Base-by-base conservation (phyloP, 257 asterid genomes). In the Primulina huaijiensis region DNA sequence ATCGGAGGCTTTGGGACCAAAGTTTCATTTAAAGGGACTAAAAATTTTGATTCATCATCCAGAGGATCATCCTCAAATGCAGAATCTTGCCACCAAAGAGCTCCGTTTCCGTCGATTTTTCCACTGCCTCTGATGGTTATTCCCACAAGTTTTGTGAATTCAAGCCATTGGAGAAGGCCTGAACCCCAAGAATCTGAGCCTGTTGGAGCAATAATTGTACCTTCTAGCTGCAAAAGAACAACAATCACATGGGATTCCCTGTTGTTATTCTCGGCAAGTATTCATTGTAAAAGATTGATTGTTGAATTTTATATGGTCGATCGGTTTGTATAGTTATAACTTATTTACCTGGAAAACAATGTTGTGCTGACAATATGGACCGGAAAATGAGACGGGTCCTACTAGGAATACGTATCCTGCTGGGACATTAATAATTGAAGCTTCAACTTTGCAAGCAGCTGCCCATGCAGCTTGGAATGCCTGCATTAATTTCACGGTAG, bases 381-480 rank as follows among this genome's bases (percentile, higher is more conserved):
- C 98, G 8, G 98, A 87, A 76, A 92, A 90, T 7, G 98, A 88
- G 62, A 90, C 85, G 58, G 98, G 98, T 6, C 95, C 94, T 7
- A 92, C 95, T 6, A 88, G 92, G 76, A 92, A 92, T n/a, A 68
- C 70, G 29, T 80, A 81, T 4, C 80, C 71, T 64, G 96, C 70
- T 12, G 98, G 98, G 21, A 88, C 86, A 34, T 82, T 67, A 6
- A 90, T 34, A 23, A 74, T 82, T 0, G 98, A 88, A 19, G 93
- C 96, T 75, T 90, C 84, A 37, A 82, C 77, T 60, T 92, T 86
- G 57, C 98, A 92, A 62, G 98, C 98, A 25, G 82, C 78, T 8
- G 88, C 93, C 98, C 98, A 92, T 37, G 96, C 95, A 75, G 86
- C 88, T 80, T 87, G 74, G 72, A 92, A 92, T 75, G 98, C 98